Evolutionary conservation across 176 grass and related monocot genomes (phyloP), one percentile per base, ranked within the genome.

Genomic region (Raddia guianensis): DNA sequence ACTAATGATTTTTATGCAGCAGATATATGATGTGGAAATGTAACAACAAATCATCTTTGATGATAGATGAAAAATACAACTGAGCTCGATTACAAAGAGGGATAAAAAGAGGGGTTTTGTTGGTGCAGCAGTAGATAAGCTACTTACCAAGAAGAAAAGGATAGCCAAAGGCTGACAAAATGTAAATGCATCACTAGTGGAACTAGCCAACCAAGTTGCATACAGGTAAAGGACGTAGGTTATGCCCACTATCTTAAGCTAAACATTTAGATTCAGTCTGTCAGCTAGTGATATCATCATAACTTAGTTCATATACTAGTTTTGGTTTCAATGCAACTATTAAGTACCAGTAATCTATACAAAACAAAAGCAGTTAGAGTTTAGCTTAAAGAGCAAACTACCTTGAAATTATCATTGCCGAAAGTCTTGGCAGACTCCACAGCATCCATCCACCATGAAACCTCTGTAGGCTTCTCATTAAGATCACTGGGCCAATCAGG

Each of bases 401-500:
- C 95, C 95, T 99, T 95, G 69, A 99, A 99, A 83, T 93, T 90
- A 12, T 86, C 89, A 67, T 99, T 99, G 54, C 96, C 93, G 85
- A 91, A 99, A 75, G 88, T 72, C 63, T 99, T 99, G 7, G 90
- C 90, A 66, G 91, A 95, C 62, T 95, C 90, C 49, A 99, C 93
- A 5, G 86, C 93, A 72, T 90, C 79, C 68, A 99, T 99, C 96
- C 96, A 99, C 93, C 93, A 95, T 52, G 90, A 93, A 84, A 99
- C 89, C 79, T 99, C 93, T 45, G 75, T 73, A 70, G 89, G 89
- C 74, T 95, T 99, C 49, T 95, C 93, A 77, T 90, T 89, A n/a
- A 99, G 86, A 73, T 99, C 96, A 84, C 73, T 95, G 27, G 93
- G 93, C 96, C 96, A 99, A 79, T 99, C 96, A 40, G 96, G 90